Conservation (phyloP, 2,329 filamentous ascomycete species). For the Aureobasidium sp. region DNA sequence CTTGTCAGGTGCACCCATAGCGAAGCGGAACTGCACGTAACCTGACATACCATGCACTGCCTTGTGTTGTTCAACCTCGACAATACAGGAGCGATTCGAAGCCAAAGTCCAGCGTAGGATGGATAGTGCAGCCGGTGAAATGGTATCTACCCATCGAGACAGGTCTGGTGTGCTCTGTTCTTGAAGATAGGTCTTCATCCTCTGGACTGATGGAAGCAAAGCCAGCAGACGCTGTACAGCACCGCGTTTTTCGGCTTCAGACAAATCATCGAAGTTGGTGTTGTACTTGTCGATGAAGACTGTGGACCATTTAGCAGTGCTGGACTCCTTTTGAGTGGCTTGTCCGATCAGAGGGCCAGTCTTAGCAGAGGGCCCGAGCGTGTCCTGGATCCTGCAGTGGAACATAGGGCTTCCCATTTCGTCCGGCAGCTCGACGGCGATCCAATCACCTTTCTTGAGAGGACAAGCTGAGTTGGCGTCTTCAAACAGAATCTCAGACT, state of each 20-base stretch:
- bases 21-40: constrained; percentile 79
- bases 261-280: constrained; percentile 52
- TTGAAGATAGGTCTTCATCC: constrained; percentile 48
- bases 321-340: not conserved
- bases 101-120: constrained; percentile 82
- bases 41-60: constrained; percentile 54
- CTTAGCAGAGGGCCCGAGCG: constrained; percentile 38
- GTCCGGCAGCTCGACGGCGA: constrained; percentile 29
- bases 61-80: constrained; percentile 55
- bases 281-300: constrained; percentile 43
- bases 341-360: not conserved
- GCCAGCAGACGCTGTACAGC: constrained; percentile 49
- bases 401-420: constrained; percentile 22
- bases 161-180: constrained; percentile 35
- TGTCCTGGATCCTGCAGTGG: constrained; percentile 47
- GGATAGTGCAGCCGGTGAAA: constrained; percentile 60
- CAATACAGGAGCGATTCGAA: constrained; percentile 80
- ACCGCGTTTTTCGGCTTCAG: constrained; percentile 39
- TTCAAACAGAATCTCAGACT: constrained; percentile 2
- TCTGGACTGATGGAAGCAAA: constrained; percentile 53
- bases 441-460: constrained; percentile 48
- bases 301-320: constrained; percentile 23
- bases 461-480: constrained; percentile 22
- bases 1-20: constrained; percentile 82
- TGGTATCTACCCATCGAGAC: constrained; percentile 48